Percentiles rank a stretch among this genome's conserved stretches.
Evolutionary conservation across 495 filamentous ascomycete genomes (phyloP).

Genomic region (Neurospora sp.): DNA sequence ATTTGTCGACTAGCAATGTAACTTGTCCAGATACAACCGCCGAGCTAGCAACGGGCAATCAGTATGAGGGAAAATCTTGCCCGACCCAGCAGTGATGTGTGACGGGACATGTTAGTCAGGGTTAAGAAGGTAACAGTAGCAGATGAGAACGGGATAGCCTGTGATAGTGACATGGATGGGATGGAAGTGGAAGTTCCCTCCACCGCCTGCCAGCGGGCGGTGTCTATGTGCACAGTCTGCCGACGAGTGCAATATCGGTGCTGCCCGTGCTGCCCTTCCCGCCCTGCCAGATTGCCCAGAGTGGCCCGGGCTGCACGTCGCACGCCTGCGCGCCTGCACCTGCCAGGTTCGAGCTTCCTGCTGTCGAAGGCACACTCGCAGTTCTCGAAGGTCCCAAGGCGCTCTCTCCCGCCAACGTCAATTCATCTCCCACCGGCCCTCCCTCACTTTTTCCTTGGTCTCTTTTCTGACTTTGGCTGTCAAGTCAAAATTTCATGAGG

Average conservation of each 20-base stretch:
- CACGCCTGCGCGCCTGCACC: neutral
- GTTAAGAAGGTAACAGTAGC: neutral
- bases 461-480: neutral
- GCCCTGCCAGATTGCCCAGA: neutral
- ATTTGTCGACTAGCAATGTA: neutral
- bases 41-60: neutral
- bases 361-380: neutral
- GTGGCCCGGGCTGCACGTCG: neutral
- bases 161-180: neutral
- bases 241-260: neutral
- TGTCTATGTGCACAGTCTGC: neutral
- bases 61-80: neutral
- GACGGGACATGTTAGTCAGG: neutral
- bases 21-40: neutral
- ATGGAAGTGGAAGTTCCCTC: neutral
- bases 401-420: neutral
- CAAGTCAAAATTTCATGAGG: neutral
- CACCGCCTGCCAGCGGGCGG: neutral
- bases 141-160: neutral
- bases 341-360: neutral
- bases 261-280: neutral
- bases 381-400: neutral
- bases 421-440: neutral
- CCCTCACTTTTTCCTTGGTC: neutral
- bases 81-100: neutral